Base-by-base conservation (phyloP, 495 filamentous ascomycete genomes). In the Penicillium cosmopolitanum region DNA sequence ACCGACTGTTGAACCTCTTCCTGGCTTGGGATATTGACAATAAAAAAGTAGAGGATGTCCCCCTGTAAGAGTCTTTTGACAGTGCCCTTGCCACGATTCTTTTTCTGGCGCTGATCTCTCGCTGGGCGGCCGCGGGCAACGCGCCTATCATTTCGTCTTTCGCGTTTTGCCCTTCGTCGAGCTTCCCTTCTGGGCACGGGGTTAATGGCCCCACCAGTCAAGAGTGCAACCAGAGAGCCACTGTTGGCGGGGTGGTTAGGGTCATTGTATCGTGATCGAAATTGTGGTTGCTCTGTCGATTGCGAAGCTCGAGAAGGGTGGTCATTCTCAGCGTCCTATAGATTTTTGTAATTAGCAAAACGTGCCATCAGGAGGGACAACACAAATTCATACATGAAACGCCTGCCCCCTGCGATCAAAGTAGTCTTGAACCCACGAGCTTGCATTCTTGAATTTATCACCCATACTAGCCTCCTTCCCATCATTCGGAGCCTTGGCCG, bases 221-320 rank as follows among this genome's bases (percentile, higher is more conserved):
- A 6, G 3, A 61, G 52, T 1, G 63, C 57, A 15, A 62, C 56
- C 11, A 65, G 31, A 10, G 52, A 56, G 16, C 63, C 63, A 42
- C 42, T 65, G 23, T 56, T 65, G n/a, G 56, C 55, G 0, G 63
- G 55, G 18, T 65, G 63, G n/a, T 56, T 56, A 9, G 63, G 58
- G n/a, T 65, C 63, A 33, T 56, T 65, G 25, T 53, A 65, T 10
- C 63, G 58, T 0, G 63, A 65, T 31, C 43, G 40, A 19, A 62
- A 43, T 7, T 42, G 19, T 9, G 35, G 16, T 5, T 55, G 31
- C 10, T 62, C 31, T 9, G 18, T 12, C 1, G 55, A n/a, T 5
- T 52, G 47, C 1, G 58, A 33, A 15, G 50, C 51, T 18, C 53
- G 56, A 23, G 55, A 40, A 8, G 55, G 55, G 9, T 56, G 58